These are phyloP conservation scores for Rhodomyrtus psidioides DNA, from an alignment of 441 rosid species.

Conservation along the genomic window DNA sequence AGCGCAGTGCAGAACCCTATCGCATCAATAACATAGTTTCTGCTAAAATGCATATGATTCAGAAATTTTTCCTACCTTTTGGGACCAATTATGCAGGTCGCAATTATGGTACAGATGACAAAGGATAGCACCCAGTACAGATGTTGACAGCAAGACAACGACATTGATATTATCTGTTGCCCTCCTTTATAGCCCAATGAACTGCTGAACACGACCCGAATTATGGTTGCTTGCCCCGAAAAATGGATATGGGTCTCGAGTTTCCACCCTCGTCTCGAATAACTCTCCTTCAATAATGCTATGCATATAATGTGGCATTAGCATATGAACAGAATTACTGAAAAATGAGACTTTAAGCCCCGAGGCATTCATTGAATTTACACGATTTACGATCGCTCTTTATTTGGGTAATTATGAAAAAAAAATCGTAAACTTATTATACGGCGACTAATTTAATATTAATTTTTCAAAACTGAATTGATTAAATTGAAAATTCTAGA, in stretches of 20 bases:
- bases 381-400: neutral
- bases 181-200: too few species aligned
- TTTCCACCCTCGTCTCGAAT: too few species aligned
- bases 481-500: too few species aligned
- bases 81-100: neutral
- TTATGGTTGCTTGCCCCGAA: too few species aligned
- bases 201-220: too few species aligned
- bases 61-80: neutral
- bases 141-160: neutral
- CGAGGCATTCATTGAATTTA: neutral
- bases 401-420: too few species aligned
- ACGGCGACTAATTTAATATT: too few species aligned
- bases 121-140: fast-evolving
- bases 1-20: neutral
- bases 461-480: too few species aligned
- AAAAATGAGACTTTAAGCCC: neutral
- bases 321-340: neutral
- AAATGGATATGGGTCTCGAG: too few species aligned
- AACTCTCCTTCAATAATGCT: neutral
- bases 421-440: too few species aligned
- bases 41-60: neutral
- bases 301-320: neutral
- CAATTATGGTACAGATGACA: neutral
- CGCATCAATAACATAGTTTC: neutral
- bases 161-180: neutral